Evolutionary conservation across 228 moss, liverwort and hornwort genomes (phyloP), one percentile per base, ranked within the genome.

Genomic region (Sphagnum magellanicum): DNA sequence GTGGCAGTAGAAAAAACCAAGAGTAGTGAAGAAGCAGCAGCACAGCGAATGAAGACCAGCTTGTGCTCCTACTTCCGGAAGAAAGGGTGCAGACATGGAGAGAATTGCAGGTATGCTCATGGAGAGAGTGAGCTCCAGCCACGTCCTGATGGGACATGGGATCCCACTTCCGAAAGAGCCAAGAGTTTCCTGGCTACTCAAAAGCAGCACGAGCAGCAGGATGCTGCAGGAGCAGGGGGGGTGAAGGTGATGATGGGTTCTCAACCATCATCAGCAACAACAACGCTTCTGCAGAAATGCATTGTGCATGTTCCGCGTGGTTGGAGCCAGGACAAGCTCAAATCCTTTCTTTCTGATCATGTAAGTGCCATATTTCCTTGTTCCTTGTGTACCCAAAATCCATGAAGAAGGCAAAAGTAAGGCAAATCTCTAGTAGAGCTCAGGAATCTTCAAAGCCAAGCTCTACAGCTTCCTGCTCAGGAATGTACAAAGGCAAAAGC

Each of bases 21-120:
- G 32, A 32, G 32, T 32, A 32, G 32, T 32, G 32, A 32, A 32
- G 32, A 32, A 55, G 12, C 55, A 55, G 55, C 55, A 8, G 9
- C 55, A 8, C 55, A 8, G 55, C 1, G 8, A 4, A 67, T 78
- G 50, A 98, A 98, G 63, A 92, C 98, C 4, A 98, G 98, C 65
- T 69, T 98, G 64, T 98, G 98, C 59, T 98, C 98, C 0, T 98
- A 94, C 67, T 98, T 92, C 66, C 90, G 98, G 53, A 98, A 89
- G 71, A 87, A 83, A 14, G 94, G 89, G 5, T 98, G 98, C 53
- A 84, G 78, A 53, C 98, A 98, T 59, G 88, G 86, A 46, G 84
- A 85, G n/a, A 73, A 63, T 67, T 98, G 98, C 63, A 79, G 82
- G 68, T 98, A 85, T 70, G 98, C 98, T 10, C 98, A 98, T 61